Evolutionary conservation across 2,329 filamentous ascomycete species (phyloP).

Genomic region (Talaromyces sp.): DNA sequence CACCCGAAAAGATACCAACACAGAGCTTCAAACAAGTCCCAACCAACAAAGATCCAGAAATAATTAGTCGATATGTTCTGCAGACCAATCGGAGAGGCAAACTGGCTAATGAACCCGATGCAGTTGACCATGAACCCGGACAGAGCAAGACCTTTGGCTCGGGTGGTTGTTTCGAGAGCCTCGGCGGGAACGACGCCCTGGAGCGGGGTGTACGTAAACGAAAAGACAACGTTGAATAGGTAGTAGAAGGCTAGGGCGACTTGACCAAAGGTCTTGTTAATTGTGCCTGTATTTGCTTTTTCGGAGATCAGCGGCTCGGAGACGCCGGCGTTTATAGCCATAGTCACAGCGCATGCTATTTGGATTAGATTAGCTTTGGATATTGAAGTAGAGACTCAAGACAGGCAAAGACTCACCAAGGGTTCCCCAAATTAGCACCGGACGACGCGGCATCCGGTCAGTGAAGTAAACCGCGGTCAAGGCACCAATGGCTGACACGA

Average conservation of each 20-base stretch:
- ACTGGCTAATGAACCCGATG: slow-evolving; percentile 24
- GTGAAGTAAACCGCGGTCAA: slow-evolving; percentile 41
- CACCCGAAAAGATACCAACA: slow-evolving; percentile 23
- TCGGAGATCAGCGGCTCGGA: slow-evolving; percentile 31
- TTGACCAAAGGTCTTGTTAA: slow-evolving; percentile 36
- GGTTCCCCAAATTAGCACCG: slow-evolving; percentile 44
- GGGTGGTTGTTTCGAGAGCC: slow-evolving; percentile 8
- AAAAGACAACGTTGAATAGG: slow-evolving; percentile 38
- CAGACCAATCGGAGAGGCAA: slow-evolving; percentile 15
- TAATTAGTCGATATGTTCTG: slow-evolving; percentile 36
- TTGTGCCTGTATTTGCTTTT: slow-evolving; percentile 17
- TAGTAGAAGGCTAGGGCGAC: slow-evolving; percentile 40
- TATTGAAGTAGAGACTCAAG: background rate
- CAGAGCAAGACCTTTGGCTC: slow-evolving; percentile 11
- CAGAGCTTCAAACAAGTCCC: slow-evolving; percentile 8
- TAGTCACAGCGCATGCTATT: slow-evolving; percentile 33
- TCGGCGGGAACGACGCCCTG: slow-evolving; percentile 16
- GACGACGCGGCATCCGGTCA: slow-evolving; percentile 46
- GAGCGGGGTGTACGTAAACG: slow-evolving; percentile 36
- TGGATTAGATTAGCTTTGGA: slow-evolving; percentile 7
- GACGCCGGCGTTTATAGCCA: slow-evolving; percentile 44
- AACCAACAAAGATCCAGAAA: slow-evolving; percentile 16
- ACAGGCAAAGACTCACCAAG: slow-evolving; percentile 19
- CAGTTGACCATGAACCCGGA: slow-evolving; percentile 9
- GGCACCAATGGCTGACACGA: slow-evolving; percentile 44